Evolutionary conservation across 345 rosid genomes (phyloP).

Genomic region (Carallia pectinifolia): DNA sequence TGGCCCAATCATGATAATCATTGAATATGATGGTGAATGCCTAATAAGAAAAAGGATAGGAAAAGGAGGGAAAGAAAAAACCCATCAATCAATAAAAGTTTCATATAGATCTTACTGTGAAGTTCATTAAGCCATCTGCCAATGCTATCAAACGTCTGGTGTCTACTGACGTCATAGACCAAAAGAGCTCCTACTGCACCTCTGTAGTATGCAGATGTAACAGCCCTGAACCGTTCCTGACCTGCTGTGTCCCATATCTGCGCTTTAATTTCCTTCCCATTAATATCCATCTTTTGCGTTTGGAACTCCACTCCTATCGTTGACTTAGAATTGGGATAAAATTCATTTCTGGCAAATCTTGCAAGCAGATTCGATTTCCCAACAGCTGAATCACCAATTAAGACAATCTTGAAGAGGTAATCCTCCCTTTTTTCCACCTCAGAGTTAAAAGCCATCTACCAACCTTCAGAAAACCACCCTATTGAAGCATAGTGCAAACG

Average conservation of each 20-base stretch:
- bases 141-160: conserved; percentile 81
- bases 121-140: conserved; percentile 99
- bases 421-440: conserved; percentile 84
- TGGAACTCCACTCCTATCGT: conserved; percentile 99
- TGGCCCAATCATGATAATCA: not conserved
- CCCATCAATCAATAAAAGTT: not conserved
- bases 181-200: conserved; percentile 99
- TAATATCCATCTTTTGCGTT: conserved; percentile 87
- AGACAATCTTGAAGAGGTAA: conserved; percentile 91
- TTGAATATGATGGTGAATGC: not conserved
- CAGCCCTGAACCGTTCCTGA: conserved; percentile 98
- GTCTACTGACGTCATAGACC: conserved; percentile 91
- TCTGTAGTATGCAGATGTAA: conserved; percentile 92
- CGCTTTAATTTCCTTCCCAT: conserved; percentile 89
- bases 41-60: not conserved
- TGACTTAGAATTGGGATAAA: conserved; percentile 90
- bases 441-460: conserved; percentile 67
- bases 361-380: conserved; percentile 97
- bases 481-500: conserved; percentile 42
- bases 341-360: conserved; percentile 95
- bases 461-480: conserved; percentile 32
- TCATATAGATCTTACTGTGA: conserved; percentile 59
- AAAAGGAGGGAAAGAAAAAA: not conserved
- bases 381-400: conserved; percentile 95
- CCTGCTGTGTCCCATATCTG: conserved; percentile 99